Percentiles rank a stretch among this genome's conserved stretches.
Conservation (phyloP, 169 alveolate species). For the Plasmodium gaboni region DNA sequence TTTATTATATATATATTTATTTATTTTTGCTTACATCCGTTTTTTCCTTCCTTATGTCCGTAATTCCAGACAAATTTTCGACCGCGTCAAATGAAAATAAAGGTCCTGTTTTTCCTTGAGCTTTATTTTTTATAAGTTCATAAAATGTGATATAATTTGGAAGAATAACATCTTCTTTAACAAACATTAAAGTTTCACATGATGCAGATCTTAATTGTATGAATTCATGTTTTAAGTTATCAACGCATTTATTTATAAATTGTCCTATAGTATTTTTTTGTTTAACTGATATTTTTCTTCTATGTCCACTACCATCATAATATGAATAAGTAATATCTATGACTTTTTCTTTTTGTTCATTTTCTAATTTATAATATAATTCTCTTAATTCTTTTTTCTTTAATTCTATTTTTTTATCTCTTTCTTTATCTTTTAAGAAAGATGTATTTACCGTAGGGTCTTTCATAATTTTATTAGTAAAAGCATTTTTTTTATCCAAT, state of each 20-base stretch:
- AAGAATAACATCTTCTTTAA: conserved; percentile 75
- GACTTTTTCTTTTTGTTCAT: conserved; percentile 66
- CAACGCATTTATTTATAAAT: conserved; percentile 77
- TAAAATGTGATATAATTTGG: conserved; percentile 77
- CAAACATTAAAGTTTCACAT: conserved; percentile 73
- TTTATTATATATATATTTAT: conserved; percentile 3
- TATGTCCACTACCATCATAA: conserved; percentile 75
- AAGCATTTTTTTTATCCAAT: conserved; percentile 4
- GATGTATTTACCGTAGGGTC: conserved; percentile 75
- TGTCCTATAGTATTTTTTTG: conserved; percentile 77
- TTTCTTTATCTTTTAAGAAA: conserved; percentile 68
- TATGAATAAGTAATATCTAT: conserved; percentile 74
- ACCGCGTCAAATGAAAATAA: conserved; percentile 59
- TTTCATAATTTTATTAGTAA: conserved; percentile 59
- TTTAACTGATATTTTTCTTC: conserved; percentile 69
- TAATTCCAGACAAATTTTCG: conserved; percentile 65
- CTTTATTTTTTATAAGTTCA: conserved; percentile 75
- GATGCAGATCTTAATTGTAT: conserved; percentile 75
- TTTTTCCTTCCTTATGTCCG: conserved; percentile 62
- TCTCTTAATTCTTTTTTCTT: conserved; percentile 72
- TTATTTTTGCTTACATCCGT: conserved; percentile 68
- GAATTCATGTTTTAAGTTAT: conserved; percentile 70
- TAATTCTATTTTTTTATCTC: conserved; percentile 73
- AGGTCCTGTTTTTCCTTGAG: conserved; percentile 78
- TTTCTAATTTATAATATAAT: conserved; percentile 71